A percentile compares a stretch with the other conserved stretches of the same genome.
Evolutionary conservation across 352 stramenopile species (phyloP).

Genomic region (Pythium vanterpoolii): DNA sequence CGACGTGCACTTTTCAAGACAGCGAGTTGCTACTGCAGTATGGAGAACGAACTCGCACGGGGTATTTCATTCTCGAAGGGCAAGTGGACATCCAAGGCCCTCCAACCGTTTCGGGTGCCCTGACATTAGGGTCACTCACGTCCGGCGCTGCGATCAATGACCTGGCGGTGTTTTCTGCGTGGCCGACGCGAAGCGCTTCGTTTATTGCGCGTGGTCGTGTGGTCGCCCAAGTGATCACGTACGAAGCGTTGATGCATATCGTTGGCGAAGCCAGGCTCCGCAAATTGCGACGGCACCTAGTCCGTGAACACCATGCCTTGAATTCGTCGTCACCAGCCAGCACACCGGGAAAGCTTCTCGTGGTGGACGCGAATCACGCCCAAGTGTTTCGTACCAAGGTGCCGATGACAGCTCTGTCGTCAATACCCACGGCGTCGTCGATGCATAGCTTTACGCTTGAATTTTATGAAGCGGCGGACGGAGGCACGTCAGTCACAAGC

Average conservation of each 20-base stretch:
- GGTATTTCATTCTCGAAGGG: conserved; percentile 47
- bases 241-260: conserved; percentile 30
- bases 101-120: conserved; percentile 35
- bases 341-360: background rate
- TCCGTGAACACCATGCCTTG: conserved; percentile 30
- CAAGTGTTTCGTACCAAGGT: conserved; percentile 56
- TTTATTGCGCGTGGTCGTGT: conserved; percentile 39
- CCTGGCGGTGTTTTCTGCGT: conserved; percentile 46
- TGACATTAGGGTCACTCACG: conserved; percentile 25
- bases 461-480: conserved; percentile 8
- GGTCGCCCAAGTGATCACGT: conserved; percentile 37
- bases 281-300: conserved; percentile 35
- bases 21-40: conserved; percentile 37
- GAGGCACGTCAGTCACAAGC: conserved; percentile 6
- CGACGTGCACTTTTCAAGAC: conserved; percentile 17
- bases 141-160: conserved; percentile 45
- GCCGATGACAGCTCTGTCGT: conserved; percentile 12
- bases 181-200: conserved; percentile 32
- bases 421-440: background rate
- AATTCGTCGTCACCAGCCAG: background rate
- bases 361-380: conserved; percentile 27
- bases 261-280: conserved; percentile 33
- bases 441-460: conserved; percentile 36
- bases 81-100: conserved; percentile 43
- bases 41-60: conserved; percentile 35